A percentile compares a stretch with the other conserved stretches of the same genome.
These are phyloP conservation scores for Macrolepiota dolichaula DNA, from an alignment of 768 basidiomycete species.

Conservation along the genomic window DNA sequence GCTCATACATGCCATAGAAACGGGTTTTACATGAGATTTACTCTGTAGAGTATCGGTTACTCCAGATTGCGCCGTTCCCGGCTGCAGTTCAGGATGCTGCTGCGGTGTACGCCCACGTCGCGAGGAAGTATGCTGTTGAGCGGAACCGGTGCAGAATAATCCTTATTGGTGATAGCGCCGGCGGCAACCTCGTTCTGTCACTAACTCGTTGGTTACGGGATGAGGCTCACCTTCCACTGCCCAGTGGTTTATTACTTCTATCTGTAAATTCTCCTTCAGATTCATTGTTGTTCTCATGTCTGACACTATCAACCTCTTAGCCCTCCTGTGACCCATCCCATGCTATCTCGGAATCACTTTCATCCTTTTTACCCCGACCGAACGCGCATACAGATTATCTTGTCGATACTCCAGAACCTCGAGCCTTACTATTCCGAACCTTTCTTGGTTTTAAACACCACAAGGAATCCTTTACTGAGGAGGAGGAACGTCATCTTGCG, in stretches of 20 bases:
- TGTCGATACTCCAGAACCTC: slow-evolving; percentile 50
- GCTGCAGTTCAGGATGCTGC: slow-evolving; percentile 51
- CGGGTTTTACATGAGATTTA: slow-evolving; percentile 33
- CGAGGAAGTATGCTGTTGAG: slow-evolving; percentile 25
- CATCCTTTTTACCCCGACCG: slow-evolving; percentile 47
- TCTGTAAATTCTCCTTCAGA: slow-evolving; percentile 27
- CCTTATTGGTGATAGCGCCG: slow-evolving; percentile 53
- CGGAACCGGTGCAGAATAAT: slow-evolving; percentile 32
- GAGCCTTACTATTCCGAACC: slow-evolving; percentile 48
- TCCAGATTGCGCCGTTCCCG: slow-evolving; percentile 53
- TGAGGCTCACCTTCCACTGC: slow-evolving; percentile 40
- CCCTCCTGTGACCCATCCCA: slow-evolving; percentile 35
- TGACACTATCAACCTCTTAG: slow-evolving; percentile 7
- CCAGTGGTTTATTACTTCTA: slow-evolving; percentile 43
- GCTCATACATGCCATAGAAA: slow-evolving; percentile 18
- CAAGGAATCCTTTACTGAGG: slow-evolving; percentile 16
- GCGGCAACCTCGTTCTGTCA: slow-evolving; percentile 50
- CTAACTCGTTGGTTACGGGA: slow-evolving; percentile 53
- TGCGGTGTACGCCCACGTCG: slow-evolving; percentile 46
- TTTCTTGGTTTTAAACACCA: slow-evolving; percentile 41
- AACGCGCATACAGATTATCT: slow-evolving; percentile 48
- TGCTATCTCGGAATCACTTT: slow-evolving; percentile 43
- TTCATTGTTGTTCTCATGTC: background rate
- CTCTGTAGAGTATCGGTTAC: slow-evolving; percentile 48
- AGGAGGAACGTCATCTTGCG: slow-evolving; percentile 29